A percentile compares a stretch with the other conserved stretches of the same genome.
These are phyloP conservation scores for Chaetomiaceae sp. DNA, from an alignment of 2,329 filamentous ascomycete genomes.

Conservation along the genomic window DNA sequence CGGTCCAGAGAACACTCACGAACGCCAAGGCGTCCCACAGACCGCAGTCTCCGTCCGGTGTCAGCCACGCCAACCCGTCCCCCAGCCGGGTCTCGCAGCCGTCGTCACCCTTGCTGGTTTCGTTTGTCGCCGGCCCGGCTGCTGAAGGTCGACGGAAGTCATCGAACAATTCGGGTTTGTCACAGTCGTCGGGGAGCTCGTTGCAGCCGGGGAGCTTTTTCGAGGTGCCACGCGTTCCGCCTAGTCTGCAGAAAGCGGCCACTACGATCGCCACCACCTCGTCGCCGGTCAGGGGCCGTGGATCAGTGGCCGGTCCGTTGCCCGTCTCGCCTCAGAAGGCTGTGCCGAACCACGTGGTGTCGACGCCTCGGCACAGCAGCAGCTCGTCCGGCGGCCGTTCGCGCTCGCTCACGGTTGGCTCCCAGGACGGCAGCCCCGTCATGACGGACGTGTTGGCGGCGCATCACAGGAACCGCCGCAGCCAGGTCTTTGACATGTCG, in stretches of 20 bases:
- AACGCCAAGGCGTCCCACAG: constrained; percentile 73
- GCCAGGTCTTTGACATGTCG: constrained; percentile 93
- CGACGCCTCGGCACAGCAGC: constrained; percentile 57
- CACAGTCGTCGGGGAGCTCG: constrained; percentile 66
- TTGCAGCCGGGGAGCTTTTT: constrained; percentile 68
- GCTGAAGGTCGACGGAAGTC: constrained; percentile 80
- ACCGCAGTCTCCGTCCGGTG: constrained; percentile 78
- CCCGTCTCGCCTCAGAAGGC: constrained; percentile 61
- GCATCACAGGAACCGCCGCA: constrained; percentile 82
- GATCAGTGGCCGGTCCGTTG: constrained; percentile 44
- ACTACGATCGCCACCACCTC: constrained; percentile 51
- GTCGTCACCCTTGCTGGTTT: constrained; percentile 89
- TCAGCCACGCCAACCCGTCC: constrained; percentile 77
- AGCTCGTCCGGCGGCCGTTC: constrained; percentile 64
- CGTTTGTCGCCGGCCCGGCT: constrained; percentile 82
- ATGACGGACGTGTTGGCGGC: constrained; percentile 62
- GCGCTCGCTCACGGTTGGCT: constrained; percentile 87
- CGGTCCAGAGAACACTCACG: constrained; percentile 76
- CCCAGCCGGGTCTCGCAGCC: constrained; percentile 76
- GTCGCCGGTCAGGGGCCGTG: constrained; percentile 55
- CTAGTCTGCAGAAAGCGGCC: constrained; percentile 56
- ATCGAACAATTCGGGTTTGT: constrained; percentile 79
- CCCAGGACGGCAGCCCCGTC: constrained; percentile 81
- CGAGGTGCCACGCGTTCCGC: constrained; percentile 63
- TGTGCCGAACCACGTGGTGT: constrained; percentile 31